Evolutionary conservation across 106 monocot genomes (phyloP).

Genomic region (Alisma plantagoaquatica): DNA sequence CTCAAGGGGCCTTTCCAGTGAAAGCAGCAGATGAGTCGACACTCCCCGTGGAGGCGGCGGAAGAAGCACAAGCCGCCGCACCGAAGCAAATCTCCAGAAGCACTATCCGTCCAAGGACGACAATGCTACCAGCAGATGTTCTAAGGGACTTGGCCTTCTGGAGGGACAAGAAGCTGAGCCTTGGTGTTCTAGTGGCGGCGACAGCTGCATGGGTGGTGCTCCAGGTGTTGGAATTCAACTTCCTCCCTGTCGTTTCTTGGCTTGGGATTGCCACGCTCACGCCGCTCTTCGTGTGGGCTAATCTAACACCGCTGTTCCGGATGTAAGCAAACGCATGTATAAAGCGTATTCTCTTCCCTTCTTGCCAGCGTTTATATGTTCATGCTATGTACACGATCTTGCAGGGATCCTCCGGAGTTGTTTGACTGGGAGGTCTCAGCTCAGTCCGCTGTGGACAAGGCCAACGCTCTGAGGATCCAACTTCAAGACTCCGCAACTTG

Average conservation of each 20-base stretch:
- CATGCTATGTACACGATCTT: too few species aligned
- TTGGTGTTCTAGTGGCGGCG: not conserved
- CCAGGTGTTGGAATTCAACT: slow-evolving; percentile 3
- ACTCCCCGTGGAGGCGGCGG: too few species aligned
- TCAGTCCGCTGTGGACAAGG: not conserved
- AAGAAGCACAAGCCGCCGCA: too few species aligned
- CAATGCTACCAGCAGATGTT: too few species aligned
- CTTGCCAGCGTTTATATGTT: too few species aligned
- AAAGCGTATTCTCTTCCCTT: too few species aligned
- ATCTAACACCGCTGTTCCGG: slow-evolving; percentile 2
- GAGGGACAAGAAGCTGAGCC: slow-evolving; percentile 1
- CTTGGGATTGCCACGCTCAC: not conserved
- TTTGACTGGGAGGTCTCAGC: slow-evolving; percentile 2
- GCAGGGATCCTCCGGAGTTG: slow-evolving; percentile 1
- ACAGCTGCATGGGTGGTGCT: slow-evolving; percentile 4
- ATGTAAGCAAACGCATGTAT: slow-evolving; percentile 1
- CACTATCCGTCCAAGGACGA: too few species aligned
- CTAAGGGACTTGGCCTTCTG: too few species aligned
- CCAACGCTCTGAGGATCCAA: not conserved
- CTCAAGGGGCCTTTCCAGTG: too few species aligned
- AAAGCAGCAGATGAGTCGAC: too few species aligned
- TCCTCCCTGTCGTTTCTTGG: slow-evolving; percentile 5
- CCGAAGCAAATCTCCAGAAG: too few species aligned
- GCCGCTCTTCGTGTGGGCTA: not conserved
- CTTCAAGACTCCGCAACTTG: too few species aligned